Percentiles rank a stretch among this genome's conserved stretches.
These are phyloP conservation scores for Diaporthe vaccinii DNA, from an alignment of 2,329 filamentous ascomycete genomes.

Conservation along the genomic window DNA sequence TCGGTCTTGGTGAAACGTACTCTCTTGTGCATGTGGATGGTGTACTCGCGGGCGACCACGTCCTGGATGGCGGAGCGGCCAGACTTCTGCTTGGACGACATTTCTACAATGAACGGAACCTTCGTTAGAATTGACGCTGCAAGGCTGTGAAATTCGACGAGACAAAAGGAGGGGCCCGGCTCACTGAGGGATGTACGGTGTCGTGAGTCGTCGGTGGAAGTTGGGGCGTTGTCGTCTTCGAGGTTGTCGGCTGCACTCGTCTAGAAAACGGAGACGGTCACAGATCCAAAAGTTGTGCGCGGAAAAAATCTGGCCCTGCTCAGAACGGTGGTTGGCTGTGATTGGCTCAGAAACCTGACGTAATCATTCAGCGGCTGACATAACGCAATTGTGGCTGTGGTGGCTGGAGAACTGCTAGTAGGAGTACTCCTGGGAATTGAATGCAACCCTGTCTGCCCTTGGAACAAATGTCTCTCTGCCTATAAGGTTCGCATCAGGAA, in stretches of 20 bases:
- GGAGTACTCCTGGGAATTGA: neutral
- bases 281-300: constrained; percentile 30
- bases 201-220: constrained; percentile 46
- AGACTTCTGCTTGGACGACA: constrained; percentile 77
- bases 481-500: neutral
- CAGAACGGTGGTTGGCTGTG: neutral
- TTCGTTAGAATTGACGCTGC: constrained; percentile 47
- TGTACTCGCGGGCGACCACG: constrained; percentile 99
- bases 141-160: constrained; percentile 30
- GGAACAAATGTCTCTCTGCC: neutral
- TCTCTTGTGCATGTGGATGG: constrained; percentile 99
- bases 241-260: constrained; percentile 33
- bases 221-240: constrained; percentile 35
- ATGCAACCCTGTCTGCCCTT: neutral
- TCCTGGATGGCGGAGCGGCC: constrained; percentile 97
- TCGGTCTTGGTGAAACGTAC: constrained; percentile 70
- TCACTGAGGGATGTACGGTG: constrained; percentile 45
- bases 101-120: constrained; percentile 60
- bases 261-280: constrained; percentile 26
- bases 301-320: constrained; percentile 34
- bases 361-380: neutral
- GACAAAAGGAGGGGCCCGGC: constrained; percentile 31
- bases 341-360: neutral
- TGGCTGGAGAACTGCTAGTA: neutral
- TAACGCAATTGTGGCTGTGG: neutral